Base-by-base conservation (phyloP, 2,329 filamentous ascomycete genomes). In the Penicillium sp. region DNA sequence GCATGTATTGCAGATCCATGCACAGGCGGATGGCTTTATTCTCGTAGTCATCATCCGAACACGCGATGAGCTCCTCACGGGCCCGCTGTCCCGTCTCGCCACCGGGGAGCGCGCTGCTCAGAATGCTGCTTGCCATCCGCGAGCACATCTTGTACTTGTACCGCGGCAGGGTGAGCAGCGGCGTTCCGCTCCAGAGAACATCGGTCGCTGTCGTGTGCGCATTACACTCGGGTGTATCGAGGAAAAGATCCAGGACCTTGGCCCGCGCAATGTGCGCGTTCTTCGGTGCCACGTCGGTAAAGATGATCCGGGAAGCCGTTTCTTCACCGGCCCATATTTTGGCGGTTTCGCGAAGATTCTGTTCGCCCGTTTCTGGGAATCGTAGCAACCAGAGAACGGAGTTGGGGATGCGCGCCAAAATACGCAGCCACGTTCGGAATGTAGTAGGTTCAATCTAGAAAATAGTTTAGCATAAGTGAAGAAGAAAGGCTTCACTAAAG, bases 91-190 rank as follows among this genome's bases (percentile, higher is more conserved):
- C 92, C n/a, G 87, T 86, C 1, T 81, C 77, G 0, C 81, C 83
- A 65, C 87, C 89, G 0, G 95, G 95, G 3, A 99, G 79, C 0
- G 95, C 95, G 15, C 95, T 95, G 64, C 88, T 90, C 34, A 99
- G 83, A 58, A 99, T 98, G 11, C 92, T 96, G 6, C 95, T 93
- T 6, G 94, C 95, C 90, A 99, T 99, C 55, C 95, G 90, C 45
- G 92, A 96, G 76, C 95, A 99, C 95, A 99, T 99, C 78, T 99
- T 99, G 79, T 97, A 97, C 53, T 90, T 86, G 75, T 98, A 97
- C 38, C 95, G 86, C 11, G 95, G 93, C 34, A 95, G 82, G 0
- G 95, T 99, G 31, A 99, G 82, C 22, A 99, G 81, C 5, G 95
- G 95, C 0, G 95, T 98, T 67, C 93, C 96, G 54, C 91, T 96